These are phyloP conservation scores for Sarcodon aspratus DNA, from an alignment of 768 basidiomycete species.

Conservation along the genomic window DNA sequence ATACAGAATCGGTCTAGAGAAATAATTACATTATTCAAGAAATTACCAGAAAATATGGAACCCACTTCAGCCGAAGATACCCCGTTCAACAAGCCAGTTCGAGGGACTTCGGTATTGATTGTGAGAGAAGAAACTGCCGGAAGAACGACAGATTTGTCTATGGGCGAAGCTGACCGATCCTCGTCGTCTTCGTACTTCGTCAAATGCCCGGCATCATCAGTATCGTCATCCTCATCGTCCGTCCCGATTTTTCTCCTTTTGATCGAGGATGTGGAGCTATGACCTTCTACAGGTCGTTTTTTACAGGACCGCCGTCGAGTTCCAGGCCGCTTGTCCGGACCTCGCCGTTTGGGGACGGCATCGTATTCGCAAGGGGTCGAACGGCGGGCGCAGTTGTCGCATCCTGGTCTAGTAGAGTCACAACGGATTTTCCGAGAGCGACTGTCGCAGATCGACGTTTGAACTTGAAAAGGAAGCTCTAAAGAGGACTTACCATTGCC, in stretches of 20 bases:
- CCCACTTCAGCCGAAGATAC: too few species aligned
- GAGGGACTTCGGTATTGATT: background rate
- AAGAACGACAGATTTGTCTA: background rate
- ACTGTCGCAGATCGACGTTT: constrained; percentile 26
- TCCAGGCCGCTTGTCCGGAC: constrained; percentile 79
- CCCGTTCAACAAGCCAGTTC: background rate
- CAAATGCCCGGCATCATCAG: constrained; percentile 7
- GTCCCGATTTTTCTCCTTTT: constrained; percentile 20
- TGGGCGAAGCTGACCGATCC: constrained; percentile 15
- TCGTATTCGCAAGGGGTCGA: constrained; percentile 75
- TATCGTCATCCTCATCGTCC: constrained; percentile 6
- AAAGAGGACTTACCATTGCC: constrained; percentile 55
- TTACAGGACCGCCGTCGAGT: constrained; percentile 79
- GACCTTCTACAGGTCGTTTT: constrained; percentile 50
- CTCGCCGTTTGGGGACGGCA: constrained; percentile 67
- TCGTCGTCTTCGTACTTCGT: background rate
- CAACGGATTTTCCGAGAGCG: constrained; percentile 80
- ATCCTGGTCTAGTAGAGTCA: constrained; percentile 72
- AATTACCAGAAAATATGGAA: too few species aligned
- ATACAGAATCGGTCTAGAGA: background rate
- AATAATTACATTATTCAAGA: too few species aligned
- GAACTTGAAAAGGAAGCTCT: constrained; percentile 30
- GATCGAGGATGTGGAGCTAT: constrained; percentile 3
- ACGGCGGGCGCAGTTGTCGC: constrained; percentile 74
- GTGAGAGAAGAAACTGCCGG: background rate